Base-by-base conservation (phyloP, 495 filamentous ascomycete genomes). In the Penicillium parvum region DNA sequence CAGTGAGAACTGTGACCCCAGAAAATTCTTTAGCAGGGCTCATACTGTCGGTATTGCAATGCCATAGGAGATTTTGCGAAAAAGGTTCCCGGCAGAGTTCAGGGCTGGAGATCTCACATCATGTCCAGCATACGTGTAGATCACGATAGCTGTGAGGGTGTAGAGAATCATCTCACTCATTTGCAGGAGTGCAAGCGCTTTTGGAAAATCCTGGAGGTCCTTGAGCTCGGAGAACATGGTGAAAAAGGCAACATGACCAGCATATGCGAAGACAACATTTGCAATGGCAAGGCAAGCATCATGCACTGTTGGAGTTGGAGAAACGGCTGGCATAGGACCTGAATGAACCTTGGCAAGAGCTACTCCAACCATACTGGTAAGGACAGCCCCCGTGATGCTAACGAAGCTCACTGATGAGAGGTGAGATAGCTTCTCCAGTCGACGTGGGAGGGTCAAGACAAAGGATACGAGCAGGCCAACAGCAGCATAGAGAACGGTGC, bases 221-320 rank as follows among this genome's bases (percentile, higher is more conserved):
- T 82, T 76, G 63, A 86, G 81, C 60, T 91, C 86, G 28, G 82
- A 79, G 58, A 87, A 84, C 65, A 90, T 83, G 35, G 72, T 76
- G 64, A 90, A 86, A 62, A 85, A 83, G 51, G 84, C 76, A 55
- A 85, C 68, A 67, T 87, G 76, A 45, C 84, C 69, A 63, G 82
- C 76, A 55, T 65, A 70, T 7, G 71, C 65, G 32, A 70, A 70
- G 26, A 70, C 57, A 33, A 70, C 67, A 39, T 70, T 68, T 20
- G 57, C 58, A 10, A 65, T 54, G 0, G 61, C 53, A 23, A 57
- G 43, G 47, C 61, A 65, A 10, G 54, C 63, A 2, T 61, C 55
- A 21, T 49, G 49, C n/a, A n/a, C n/a, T n/a, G n/a, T n/a, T n/a
- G 45, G 63, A 57, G 28, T 36, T 48, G 25, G 56, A 48, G 0